phyloP scores from a whole-genome alignment of 1,284 basidiomycete species.

The Papiliotrema nemorosa region DNA sequence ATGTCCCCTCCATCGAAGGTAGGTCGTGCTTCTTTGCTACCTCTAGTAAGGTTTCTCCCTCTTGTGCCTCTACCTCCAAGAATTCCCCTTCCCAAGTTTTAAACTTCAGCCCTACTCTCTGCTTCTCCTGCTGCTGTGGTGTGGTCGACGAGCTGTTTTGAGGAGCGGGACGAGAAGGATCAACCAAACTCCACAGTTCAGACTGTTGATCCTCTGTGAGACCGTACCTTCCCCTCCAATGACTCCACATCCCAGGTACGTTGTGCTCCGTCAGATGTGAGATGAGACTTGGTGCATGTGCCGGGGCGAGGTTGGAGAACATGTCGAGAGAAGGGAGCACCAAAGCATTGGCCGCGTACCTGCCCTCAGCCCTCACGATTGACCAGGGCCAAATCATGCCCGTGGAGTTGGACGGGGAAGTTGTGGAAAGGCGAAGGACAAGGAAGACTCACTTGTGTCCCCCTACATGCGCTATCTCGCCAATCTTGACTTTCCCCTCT shows the following conservation, averaged over 20 bases:
- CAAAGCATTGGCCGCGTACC: conserved; percentile 73
- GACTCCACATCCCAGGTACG: conserved; percentile 24
- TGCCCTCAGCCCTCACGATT: conserved; percentile 31
- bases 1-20: conserved; percentile 48
- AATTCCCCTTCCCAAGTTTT: conserved; percentile 35
- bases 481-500: conserved; percentile 50
- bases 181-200: conserved; percentile 18
- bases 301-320: conserved; percentile 60
- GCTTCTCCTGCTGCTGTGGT: not conserved
- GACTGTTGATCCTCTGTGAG: conserved; percentile 62
- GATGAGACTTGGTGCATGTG: conserved; percentile 58
- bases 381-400: not conserved
- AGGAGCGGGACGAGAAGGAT: not conserved
- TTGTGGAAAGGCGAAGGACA: too few species aligned
- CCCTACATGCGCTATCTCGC: conserved; percentile 73
- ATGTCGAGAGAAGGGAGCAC: conserved; percentile 74
- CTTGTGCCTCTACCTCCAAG: conserved; percentile 20
- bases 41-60: conserved; percentile 42
- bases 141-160: not conserved
- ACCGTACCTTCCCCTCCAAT: conserved; percentile 74
- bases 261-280: conserved; percentile 48
- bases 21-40: conserved; percentile 40
- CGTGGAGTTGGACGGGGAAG: too few species aligned
- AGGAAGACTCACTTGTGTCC: conserved; percentile 73
- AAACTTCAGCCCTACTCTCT: conserved; percentile 27